These are phyloP conservation scores for Leptographium galeiforme DNA, from an alignment of 2,329 filamentous ascomycete species.

Conservation along the genomic window DNA sequence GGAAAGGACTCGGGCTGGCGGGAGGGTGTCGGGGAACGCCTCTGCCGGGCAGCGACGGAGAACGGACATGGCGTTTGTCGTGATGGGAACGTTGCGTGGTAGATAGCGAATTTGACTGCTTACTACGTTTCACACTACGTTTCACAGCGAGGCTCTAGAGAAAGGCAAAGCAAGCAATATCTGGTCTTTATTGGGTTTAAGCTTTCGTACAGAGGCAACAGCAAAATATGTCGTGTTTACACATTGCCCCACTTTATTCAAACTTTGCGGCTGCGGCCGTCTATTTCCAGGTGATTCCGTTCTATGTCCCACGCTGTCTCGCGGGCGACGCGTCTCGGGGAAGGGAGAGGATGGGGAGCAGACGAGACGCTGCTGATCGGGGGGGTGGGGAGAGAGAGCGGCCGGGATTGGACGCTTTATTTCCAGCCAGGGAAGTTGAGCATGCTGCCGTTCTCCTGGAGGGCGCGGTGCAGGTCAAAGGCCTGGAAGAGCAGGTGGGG, in stretches of 20 bases:
- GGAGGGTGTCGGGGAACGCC: neutral
- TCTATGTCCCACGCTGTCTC: neutral
- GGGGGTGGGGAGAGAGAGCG: neutral
- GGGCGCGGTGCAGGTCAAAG: constrained; percentile 80
- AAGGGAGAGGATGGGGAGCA: neutral
- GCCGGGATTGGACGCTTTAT: neutral
- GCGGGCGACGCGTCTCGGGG: neutral
- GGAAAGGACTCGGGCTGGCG: neutral
- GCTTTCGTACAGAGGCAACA: neutral
- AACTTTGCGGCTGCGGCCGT: neutral
- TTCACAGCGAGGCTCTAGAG: too few relatives aligned
- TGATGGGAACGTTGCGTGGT: neutral
- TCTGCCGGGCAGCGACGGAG: neutral
- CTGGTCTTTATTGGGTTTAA: neutral
- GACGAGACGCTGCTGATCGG: neutral
- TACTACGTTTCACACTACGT: too few relatives aligned
- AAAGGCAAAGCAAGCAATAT: neutral
- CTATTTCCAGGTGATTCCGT: neutral
- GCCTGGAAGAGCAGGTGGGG: constrained; percentile 75
- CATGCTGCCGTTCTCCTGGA: constrained; percentile 78
- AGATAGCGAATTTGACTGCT: neutral
- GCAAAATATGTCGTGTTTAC: neutral
- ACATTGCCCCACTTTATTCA: neutral
- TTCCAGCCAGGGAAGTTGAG: constrained; percentile 32
- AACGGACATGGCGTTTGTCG: neutral